These are phyloP conservation scores for Calonectria montana DNA, from an alignment of 2,329 filamentous ascomycete genomes.

Conservation along the genomic window DNA sequence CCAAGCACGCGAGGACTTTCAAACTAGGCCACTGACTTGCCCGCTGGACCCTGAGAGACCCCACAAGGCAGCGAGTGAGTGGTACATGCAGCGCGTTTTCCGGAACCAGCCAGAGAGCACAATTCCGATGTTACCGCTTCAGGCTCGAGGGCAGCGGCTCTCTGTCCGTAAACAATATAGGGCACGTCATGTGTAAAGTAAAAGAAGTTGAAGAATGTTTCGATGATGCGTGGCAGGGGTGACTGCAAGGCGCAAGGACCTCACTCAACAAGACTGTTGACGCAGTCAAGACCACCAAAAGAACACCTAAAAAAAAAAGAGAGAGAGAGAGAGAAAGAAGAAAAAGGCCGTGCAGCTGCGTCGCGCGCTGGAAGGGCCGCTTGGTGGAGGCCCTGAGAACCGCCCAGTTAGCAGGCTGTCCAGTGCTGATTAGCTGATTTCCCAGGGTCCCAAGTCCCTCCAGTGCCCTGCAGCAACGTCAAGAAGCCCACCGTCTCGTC, in stretches of 20 bases:
- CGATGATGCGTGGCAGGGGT: not conserved
- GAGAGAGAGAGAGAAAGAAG: not conserved
- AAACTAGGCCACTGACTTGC: slow-evolving; percentile 1
- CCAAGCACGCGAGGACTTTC: slow-evolving; percentile 3
- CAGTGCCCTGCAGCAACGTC: slow-evolving; percentile 5
- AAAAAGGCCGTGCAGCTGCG: slow-evolving; percentile 3
- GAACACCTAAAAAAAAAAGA: not conserved
- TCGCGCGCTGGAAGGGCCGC: not conserved
- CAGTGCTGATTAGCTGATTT: slow-evolving; percentile 17
- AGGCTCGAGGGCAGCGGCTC: not conserved
- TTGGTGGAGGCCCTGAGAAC: slow-evolving; percentile 3
- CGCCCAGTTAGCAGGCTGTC: slow-evolving; percentile 8
- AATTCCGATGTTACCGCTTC: slow-evolving; percentile 3
- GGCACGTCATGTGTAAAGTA: not conserved
- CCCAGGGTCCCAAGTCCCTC: not conserved
- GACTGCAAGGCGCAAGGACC: not conserved
- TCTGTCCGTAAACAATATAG: not conserved
- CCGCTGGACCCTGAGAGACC: not conserved
- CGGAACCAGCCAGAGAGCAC: slow-evolving; percentile 6
- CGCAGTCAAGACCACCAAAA: not conserved
- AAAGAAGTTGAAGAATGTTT: not conserved
- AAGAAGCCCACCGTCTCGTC: slow-evolving; percentile 12
- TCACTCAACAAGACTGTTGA: not conserved
- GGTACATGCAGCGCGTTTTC: not conserved
- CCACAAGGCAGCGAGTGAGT: not conserved